These are phyloP conservation scores for Pseudocercospora cruenta DNA, from an alignment of 2,329 filamentous ascomycete genomes.

Conservation along the genomic window DNA sequence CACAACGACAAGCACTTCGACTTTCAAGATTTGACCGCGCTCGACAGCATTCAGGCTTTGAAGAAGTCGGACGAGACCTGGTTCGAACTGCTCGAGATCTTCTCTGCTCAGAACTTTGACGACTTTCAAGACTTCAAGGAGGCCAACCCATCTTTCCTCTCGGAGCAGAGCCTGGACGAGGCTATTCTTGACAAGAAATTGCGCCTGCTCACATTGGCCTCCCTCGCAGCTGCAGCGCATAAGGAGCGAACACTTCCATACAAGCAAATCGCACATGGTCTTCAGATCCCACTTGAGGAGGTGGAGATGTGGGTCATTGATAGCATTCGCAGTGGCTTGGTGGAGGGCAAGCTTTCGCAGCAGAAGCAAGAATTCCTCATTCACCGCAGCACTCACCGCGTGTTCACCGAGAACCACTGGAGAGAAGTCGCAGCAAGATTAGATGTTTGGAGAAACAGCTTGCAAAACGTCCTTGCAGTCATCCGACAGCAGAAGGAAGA, in stretches of 20 bases:
- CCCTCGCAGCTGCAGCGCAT: conserved; percentile 75
- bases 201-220: conserved; percentile 89
- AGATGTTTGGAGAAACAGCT: conserved; percentile 85
- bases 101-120: conserved; percentile 90
- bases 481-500: conserved; percentile 80
- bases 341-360: conserved; percentile 96
- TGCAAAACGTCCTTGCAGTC: conserved; percentile 76
- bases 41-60: conserved; percentile 82
- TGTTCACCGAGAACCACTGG: conserved; percentile 98
- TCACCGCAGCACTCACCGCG: conserved; percentile 92
- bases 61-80: conserved; percentile 81
- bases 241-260: conserved; percentile 89
- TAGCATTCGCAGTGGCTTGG: conserved; percentile 90
- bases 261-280: conserved; percentile 76
- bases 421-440: conserved; percentile 87
- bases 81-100: conserved; percentile 92
- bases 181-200: conserved; percentile 88
- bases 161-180: conserved; percentile 72
- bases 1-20: conserved; percentile 69
- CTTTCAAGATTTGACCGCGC: conserved; percentile 71
- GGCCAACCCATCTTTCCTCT: conserved; percentile 83
- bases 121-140: conserved; percentile 95
- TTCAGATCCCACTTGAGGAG: conserved; percentile 80
- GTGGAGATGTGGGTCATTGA: conserved; percentile 99
- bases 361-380: conserved; percentile 91